A percentile compares a stretch with the other conserved stretches of the same genome.
phyloP scores from a whole-genome alignment of 2,329 filamentous ascomycete genomes.

The Leptographium procerum region DNA sequence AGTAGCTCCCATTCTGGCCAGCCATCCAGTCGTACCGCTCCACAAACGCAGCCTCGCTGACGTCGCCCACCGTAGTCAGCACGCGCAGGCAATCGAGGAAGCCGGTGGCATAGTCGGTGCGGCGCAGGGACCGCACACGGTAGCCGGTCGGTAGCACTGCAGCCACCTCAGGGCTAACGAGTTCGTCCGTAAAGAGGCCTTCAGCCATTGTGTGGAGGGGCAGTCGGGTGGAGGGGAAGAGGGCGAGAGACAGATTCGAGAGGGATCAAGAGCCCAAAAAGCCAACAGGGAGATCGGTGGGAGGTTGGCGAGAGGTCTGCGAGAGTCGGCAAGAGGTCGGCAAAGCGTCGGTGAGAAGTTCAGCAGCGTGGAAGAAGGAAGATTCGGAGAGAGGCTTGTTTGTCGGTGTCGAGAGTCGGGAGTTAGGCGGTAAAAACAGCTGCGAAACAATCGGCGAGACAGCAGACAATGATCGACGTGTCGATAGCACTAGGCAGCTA shows the following conservation, averaged over 20 bases:
- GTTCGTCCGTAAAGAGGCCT: conserved; percentile 64
- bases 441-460: background rate
- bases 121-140: conserved; percentile 66
- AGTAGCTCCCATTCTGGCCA: conserved; percentile 65
- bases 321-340: background rate
- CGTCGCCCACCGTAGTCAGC: conserved; percentile 84
- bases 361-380: background rate
- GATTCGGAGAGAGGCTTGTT: background rate
- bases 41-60: conserved; percentile 62
- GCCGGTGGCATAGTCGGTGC: conserved; percentile 65
- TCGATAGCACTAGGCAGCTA: background rate
- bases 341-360: too few relatives aligned
- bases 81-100: conserved; percentile 89
- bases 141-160: conserved; percentile 70
- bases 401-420: background rate
- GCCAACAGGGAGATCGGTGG: too few relatives aligned
- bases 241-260: too few relatives aligned
- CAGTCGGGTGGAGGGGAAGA: too few relatives aligned
- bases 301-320: background rate
- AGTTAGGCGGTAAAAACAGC: background rate
- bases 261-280: too few relatives aligned
- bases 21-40: conserved; percentile 76
- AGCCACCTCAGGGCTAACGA: conserved; percentile 67
- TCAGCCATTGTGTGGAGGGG: conserved; percentile 23
- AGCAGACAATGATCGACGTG: background rate